Percentiles rank a stretch among this genome's conserved stretches.
These are phyloP conservation scores for Phytophthora capsici DNA, from an alignment of 352 stramenopile genomes.

Conservation along the genomic window DNA sequence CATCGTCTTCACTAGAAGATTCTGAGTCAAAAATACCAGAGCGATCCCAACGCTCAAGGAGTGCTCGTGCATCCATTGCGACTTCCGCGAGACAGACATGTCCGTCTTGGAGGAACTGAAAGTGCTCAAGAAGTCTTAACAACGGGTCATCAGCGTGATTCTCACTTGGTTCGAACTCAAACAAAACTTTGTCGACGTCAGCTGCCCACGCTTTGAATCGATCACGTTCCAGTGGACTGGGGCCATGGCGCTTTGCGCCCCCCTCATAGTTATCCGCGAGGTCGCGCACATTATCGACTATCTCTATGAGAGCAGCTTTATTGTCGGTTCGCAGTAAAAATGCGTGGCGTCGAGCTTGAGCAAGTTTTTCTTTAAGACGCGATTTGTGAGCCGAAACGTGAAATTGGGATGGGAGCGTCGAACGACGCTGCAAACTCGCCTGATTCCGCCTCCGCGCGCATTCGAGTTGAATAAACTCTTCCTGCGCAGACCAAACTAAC, in stretches of 20 bases:
- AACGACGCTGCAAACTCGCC: constrained; percentile 40
- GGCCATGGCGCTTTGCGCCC: constrained; percentile 2
- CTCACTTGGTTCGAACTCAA: constrained; percentile 56
- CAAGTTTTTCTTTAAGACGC: constrained; percentile 51
- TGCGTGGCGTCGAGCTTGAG: constrained; percentile 52
- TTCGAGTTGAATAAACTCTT: constrained; percentile 67
- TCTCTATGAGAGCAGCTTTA: constrained; percentile 43
- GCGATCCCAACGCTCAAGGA: constrained; percentile 66
- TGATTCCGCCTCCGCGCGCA: constrained; percentile 59
- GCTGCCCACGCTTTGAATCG: constrained; percentile 50
- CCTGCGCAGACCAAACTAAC: constrained; percentile 27
- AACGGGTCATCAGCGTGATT: constrained; percentile 56
- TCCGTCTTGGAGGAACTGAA: constrained; percentile 66
- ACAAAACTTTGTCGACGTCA: constrained; percentile 44
- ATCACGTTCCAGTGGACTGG: constrained; percentile 65
- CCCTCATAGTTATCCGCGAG: constrained; percentile 33
- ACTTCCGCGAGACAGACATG: constrained; percentile 65
- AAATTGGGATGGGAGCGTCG: constrained; percentile 59
- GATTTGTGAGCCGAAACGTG: constrained; percentile 42
- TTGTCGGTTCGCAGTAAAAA: constrained; percentile 67
- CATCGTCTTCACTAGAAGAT: constrained; percentile 43
- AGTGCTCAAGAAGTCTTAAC: constrained; percentile 47
- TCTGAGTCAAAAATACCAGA: constrained; percentile 60
- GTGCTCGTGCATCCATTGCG: constrained; percentile 47
- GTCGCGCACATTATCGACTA: constrained; percentile 50